Evolutionary conservation across 257 asterid species (phyloP).

Genomic region (Solanum bukasovii): DNA sequence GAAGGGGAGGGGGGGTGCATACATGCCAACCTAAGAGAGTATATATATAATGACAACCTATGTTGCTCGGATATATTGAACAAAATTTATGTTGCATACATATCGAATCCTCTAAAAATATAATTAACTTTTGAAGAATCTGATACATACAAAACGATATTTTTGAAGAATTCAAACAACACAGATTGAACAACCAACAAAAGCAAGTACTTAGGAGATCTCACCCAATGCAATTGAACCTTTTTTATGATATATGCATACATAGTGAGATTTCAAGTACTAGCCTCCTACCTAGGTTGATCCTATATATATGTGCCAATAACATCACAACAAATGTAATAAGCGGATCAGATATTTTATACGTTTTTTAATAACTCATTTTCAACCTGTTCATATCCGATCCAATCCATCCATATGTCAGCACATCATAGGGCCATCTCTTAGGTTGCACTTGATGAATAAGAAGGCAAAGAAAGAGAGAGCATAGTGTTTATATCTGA

Average conservation of each 20-base stretch:
- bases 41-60: background rate
- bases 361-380: background rate
- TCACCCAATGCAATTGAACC: constrained; percentile 38
- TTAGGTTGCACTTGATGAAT: background rate
- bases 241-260: constrained; percentile 11
- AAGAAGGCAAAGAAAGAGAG: constrained; percentile 43
- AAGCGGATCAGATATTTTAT: background rate
- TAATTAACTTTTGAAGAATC: background rate
- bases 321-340: background rate
- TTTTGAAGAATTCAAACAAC: background rate
- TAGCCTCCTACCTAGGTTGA: constrained; percentile 17
- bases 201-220: constrained; percentile 53
- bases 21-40: background rate
- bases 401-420: background rate
- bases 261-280: constrained; percentile 54
- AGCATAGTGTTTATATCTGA: constrained; percentile 62
- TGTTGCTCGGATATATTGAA: background rate
- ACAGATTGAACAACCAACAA: background rate
- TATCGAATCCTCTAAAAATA: background rate
- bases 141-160: background rate
- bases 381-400: background rate
- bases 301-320: background rate
- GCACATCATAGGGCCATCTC: background rate
- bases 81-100: background rate
- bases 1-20: background rate